These are phyloP conservation scores for Scortechinia acanthostroma DNA, from an alignment of 2,329 filamentous ascomycete species.

Conservation along the genomic window DNA sequence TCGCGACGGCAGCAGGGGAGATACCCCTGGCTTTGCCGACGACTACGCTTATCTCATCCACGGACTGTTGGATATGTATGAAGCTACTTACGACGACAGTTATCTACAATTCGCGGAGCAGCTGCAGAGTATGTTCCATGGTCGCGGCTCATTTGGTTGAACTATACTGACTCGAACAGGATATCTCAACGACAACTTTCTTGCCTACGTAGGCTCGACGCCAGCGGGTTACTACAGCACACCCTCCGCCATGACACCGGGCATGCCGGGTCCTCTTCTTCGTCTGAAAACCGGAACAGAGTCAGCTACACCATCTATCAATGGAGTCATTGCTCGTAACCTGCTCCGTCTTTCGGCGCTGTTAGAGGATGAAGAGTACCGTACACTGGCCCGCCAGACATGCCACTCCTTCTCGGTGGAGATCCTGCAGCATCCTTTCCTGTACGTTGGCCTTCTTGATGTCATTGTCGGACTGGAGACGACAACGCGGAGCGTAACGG, in stretches of 20 bases:
- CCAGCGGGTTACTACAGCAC: background rate
- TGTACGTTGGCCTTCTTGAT: conserved; percentile 28
- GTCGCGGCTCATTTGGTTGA: background rate
- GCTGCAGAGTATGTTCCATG: conserved; percentile 38
- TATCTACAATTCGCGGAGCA: conserved; percentile 55
- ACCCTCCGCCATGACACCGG: conserved; percentile 45
- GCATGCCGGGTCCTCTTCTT: conserved; percentile 39
- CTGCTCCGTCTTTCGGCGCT: conserved; percentile 49
- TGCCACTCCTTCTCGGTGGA: conserved; percentile 59
- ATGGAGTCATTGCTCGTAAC: conserved; percentile 54
- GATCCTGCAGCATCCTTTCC: conserved; percentile 59
- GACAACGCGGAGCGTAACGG: background rate
- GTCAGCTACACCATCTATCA: conserved; percentile 57
- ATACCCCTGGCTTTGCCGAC: conserved; percentile 58
- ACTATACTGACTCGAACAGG: too few species aligned
- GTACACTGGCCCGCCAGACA: conserved; percentile 40
- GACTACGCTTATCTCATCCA: conserved; percentile 62
- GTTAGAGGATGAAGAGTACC: conserved; percentile 43
- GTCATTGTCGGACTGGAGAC: background rate
- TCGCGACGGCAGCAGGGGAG: conserved; percentile 44
- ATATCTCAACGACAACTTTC: conserved; percentile 36
- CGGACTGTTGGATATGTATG: conserved; percentile 51
- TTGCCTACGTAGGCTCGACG: background rate
- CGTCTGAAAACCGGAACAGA: conserved; percentile 46
- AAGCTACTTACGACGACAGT: conserved; percentile 54